Base-by-base conservation (phyloP, 2,329 filamentous ascomycete genomes). In the Orbilia oligospora region DNA sequence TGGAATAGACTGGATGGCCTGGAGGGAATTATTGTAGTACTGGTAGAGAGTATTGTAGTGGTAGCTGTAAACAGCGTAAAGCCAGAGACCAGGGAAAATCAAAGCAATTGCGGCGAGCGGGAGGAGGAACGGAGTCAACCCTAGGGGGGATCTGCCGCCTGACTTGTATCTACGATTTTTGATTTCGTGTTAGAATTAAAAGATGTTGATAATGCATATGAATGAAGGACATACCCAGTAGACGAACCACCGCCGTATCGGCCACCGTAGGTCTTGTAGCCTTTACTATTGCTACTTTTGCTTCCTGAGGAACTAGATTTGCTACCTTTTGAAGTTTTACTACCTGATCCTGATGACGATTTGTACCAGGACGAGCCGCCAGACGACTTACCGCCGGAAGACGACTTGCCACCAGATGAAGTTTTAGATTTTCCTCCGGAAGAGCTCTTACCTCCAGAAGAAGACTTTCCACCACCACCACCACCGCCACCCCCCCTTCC, bases 21-120 rank as follows among this genome's bases (percentile, higher is more conserved):
- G 66, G 12, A 41, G 53, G 4, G 87, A 86, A 27, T 81, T 72
- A 83, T 90, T 90, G 85, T 86, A 84, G 84, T 85, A 89, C 63
- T 48, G 81, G 84, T 90, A 90, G n/a, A 86, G 87, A 83, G 89
- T 88, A 48, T 82, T 83, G 83, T 90, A 92, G 56, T 86, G 84
- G 82, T 90, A 90, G 1, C 88, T 85, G 83, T 91, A 91, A 0
- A 89, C 88, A 80, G 88, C 88, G 81, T 88, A 89, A 8, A 90
- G 85, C 90, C 91, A 93, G 44, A 89, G 76, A 2, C 89, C 90
- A 0, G 90, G 89, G 87, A 91, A 91, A 83, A 91, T 87, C 22
- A 86, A 85, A 9, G 85, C 84, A 22, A 86, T 84, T 10, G 84
- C 83, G 2, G 86, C 87, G 2, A 87, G 82, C 1, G 91, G 84